phyloP scores from a whole-genome alignment of 164 flowering plant genomes.

The Sedum album region DNA sequence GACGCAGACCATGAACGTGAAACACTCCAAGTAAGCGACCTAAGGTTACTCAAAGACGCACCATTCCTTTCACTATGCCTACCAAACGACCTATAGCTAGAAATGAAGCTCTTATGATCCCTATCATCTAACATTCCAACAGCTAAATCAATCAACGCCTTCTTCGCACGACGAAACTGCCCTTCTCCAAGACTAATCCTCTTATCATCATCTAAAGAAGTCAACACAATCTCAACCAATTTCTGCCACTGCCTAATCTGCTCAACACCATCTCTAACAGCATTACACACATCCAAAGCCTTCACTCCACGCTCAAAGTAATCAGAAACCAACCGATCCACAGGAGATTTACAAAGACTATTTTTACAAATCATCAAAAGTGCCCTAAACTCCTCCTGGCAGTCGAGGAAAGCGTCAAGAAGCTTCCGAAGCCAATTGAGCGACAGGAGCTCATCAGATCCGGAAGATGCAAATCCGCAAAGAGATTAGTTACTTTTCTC shows the following conservation, averaged over 20 bases:
- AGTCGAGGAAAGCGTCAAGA: constrained; percentile 55
- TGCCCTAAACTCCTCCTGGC: constrained; percentile 69
- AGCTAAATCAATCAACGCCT: constrained; percentile 70
- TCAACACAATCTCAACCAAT: constrained; percentile 62
- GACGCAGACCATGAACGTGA: constrained; percentile 85
- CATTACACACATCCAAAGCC: constrained; percentile 84
- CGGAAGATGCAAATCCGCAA: constrained; percentile 28
- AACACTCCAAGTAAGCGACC: constrained; percentile 91
- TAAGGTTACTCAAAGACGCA: constrained; percentile 38
- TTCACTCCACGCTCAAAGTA: constrained; percentile 70
- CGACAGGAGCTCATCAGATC: constrained; percentile 47
- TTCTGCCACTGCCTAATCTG: constrained; percentile 78
- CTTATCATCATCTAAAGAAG: constrained; percentile 34
- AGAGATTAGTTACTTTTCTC: constrained; percentile 44
- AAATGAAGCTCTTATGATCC: constrained; percentile 39
- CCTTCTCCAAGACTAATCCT: constrained; percentile 66
- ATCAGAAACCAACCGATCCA: constrained; percentile 50
- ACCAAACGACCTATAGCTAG: constrained; percentile 76
- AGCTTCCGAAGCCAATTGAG: constrained; percentile 62
- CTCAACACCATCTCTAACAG: constrained; percentile 75
- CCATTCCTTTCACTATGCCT: constrained; percentile 32
- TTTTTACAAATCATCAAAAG: constrained; percentile 34
- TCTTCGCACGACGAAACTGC: constrained; percentile 75
- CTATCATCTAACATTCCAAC: constrained; percentile 77
- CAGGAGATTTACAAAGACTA: constrained; percentile 27